These are phyloP conservation scores for Corymbia maculata DNA, from an alignment of 345 rosid species.

Conservation along the genomic window DNA sequence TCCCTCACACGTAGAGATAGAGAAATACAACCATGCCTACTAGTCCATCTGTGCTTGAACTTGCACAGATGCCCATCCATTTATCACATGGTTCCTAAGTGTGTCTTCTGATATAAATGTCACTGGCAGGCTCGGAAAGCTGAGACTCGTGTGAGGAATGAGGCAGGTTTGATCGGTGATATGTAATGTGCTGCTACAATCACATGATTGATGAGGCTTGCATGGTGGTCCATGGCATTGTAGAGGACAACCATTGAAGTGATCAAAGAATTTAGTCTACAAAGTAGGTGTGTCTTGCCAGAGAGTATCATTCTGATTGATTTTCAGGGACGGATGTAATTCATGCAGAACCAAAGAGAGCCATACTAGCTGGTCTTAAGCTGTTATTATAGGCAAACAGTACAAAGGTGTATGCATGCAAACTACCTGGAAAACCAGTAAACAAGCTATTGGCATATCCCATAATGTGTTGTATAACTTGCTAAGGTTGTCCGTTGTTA, in stretches of 20 bases:
- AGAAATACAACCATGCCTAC: not conserved
- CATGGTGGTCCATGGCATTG: not conserved
- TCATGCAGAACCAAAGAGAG: not conserved
- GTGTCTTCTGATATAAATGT: not conserved
- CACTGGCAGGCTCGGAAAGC: not conserved
- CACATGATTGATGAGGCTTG: not conserved
- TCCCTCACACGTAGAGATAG: not conserved
- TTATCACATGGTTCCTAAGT: not conserved
- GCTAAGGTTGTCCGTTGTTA: not conserved
- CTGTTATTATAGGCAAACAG: not conserved
- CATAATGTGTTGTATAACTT: not conserved
- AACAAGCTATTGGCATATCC: not conserved
- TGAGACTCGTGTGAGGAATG: not conserved
- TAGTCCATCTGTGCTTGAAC: not conserved
- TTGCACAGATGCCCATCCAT: not conserved
- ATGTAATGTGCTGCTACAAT: not conserved
- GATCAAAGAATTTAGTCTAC: not conserved
- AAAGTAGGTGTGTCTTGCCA: not conserved
- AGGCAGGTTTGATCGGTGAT: not conserved
- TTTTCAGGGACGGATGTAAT: not conserved
- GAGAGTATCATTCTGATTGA: not conserved
- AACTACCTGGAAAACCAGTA: not conserved
- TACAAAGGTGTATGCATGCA: not conserved
- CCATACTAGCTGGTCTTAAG: not conserved
- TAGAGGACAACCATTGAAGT: not conserved